Conservation (phyloP, 2,329 filamentous ascomycete species). For the Ophiostoma quercus region DNA sequence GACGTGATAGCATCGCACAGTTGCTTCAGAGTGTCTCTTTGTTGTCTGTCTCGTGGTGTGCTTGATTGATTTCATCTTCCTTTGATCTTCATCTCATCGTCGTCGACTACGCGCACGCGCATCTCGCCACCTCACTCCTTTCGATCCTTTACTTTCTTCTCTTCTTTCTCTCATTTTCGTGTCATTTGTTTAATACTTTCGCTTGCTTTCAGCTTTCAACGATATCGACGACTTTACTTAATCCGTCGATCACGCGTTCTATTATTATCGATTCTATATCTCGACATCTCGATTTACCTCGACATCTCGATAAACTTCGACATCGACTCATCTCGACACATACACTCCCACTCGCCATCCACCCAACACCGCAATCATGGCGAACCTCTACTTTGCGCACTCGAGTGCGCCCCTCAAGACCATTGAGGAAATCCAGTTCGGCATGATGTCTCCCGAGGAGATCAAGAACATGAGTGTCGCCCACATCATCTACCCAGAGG, state of each 20-base stretch:
- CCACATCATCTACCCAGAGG: slow-evolving; percentile 96
- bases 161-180: slow-evolving; percentile 9
- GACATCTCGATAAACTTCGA: neutral
- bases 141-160: neutral
- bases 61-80: neutral
- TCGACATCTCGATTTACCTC: too few relatives aligned
- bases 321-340: neutral
- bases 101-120: neutral
- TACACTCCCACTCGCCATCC: neutral
- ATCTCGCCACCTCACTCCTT: neutral
- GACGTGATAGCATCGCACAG: slow-evolving; percentile 2
- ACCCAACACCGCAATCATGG: slow-evolving; percentile 53
- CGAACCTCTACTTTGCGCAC: slow-evolving; percentile 84
- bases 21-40: neutral
- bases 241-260: slow-evolving; percentile 12
- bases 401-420: slow-evolving; percentile 95
- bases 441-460: slow-evolving; percentile 93
- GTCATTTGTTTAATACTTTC: slow-evolving; percentile 16
- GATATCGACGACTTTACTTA: slow-evolving; percentile 4
- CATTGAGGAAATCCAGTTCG: slow-evolving; percentile 98
- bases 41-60: neutral
- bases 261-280: neutral
- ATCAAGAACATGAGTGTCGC: slow-evolving; percentile 98
- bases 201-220: slow-evolving; percentile 12
- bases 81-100: neutral